phyloP scores from a whole-genome alignment of 2,329 filamentous ascomycete species.

The Pseudopithomyces maydicus region DNA sequence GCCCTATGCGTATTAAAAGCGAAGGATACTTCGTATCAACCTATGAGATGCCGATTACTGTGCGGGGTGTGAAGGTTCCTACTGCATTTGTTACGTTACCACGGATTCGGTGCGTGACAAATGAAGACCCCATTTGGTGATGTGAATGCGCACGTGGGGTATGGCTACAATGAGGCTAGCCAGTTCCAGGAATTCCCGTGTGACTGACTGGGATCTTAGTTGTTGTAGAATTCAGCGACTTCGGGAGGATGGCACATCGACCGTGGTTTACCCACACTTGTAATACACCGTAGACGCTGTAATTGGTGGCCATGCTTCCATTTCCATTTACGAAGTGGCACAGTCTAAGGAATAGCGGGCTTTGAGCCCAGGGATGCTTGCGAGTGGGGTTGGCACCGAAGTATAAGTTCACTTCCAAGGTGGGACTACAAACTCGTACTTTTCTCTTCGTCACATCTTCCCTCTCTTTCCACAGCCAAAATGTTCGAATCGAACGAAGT shows the following conservation, averaged over 20 bases:
- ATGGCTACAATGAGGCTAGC: conserved; percentile 4
- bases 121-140: background rate
- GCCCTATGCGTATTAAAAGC: background rate
- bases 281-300: background rate
- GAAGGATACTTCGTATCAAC: background rate
- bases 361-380: background rate
- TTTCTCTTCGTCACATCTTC: background rate
- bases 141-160: background rate
- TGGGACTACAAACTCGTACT: background rate
- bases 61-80: background rate
- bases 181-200: background rate
- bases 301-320: background rate
- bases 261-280: background rate
- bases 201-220: background rate
- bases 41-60: background rate
- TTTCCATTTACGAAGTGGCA: conserved; percentile 1
- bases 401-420: background rate
- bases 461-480: too few species aligned
- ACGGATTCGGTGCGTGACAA: background rate
- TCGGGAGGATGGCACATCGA: background rate
- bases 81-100: background rate
- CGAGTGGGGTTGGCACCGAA: background rate
- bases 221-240: background rate
- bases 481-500: conserved; percentile 9
- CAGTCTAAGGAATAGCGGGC: background rate